These are phyloP conservation scores for Eremothecium cymbalariae DNA, from an alignment of 1,139 yeast genomes.

Conservation along the genomic window DNA sequence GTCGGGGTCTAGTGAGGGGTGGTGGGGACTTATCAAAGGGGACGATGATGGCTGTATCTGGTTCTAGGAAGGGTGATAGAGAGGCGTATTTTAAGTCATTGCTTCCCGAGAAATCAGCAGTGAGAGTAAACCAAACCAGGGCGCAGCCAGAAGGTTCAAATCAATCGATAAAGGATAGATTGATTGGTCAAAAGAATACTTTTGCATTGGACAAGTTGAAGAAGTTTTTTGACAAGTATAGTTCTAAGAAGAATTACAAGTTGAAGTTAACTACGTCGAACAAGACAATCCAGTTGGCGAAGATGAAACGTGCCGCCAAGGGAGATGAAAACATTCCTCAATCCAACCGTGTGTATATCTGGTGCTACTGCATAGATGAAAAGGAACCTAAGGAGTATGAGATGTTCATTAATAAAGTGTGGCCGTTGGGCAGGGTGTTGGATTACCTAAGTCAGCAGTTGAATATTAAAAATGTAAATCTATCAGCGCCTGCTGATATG, in stretches of 20 bases:
- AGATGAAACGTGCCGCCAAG: conserved; percentile 46
- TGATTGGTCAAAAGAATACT: conserved; percentile 26
- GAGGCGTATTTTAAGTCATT: conserved; percentile 31
- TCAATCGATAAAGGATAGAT: conserved; percentile 15
- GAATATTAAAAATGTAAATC: conserved; percentile 47
- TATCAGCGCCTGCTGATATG: conserved; percentile 33
- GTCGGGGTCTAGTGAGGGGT: conserved; percentile 24
- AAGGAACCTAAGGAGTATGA: conserved; percentile 27
- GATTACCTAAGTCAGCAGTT: conserved; percentile 57
- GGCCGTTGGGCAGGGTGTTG: conserved; percentile 73
- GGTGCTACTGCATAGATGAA: conserved; percentile 46
- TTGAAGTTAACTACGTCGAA: conserved; percentile 20
- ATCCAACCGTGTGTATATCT: conserved; percentile 54
- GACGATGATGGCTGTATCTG: conserved; percentile 11
- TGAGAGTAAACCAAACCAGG: conserved; percentile 34
- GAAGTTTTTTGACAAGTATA: conserved; percentile 35
- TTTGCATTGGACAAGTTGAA: conserved; percentile 42
- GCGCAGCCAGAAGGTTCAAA: conserved; percentile 10
- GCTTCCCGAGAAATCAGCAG: conserved; percentile 49
- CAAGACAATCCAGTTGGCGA: conserved; percentile 35
- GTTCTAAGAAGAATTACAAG: conserved; percentile 8
- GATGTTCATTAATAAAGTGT: conserved; percentile 32
- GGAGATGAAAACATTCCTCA: conserved; percentile 58
- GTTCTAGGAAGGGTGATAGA: conserved; percentile 19
- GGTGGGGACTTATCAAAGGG: conserved; percentile 17